A percentile compares a stretch with the other conserved stretches of the same genome.
Conservation (phyloP, 2,329 filamentous ascomycete species). For the Capronia epimyces region DNA sequence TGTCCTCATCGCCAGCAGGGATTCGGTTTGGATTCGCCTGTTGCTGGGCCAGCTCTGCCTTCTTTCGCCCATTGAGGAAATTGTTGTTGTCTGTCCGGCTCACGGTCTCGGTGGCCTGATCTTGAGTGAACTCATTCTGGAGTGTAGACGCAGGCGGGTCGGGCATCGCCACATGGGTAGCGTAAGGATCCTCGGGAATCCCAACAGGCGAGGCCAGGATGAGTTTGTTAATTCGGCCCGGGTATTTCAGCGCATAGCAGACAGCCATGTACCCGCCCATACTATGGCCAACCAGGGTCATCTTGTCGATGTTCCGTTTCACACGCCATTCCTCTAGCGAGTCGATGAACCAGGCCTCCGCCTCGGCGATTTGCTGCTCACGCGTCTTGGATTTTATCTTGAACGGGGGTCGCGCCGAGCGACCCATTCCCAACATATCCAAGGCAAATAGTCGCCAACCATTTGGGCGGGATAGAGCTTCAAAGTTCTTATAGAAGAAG, state of each 20-base stretch:
- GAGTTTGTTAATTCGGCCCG: constrained; percentile 87
- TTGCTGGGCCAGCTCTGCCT: constrained; percentile 33
- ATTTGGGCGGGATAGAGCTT: constrained; percentile 68
- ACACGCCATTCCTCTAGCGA: constrained; percentile 93
- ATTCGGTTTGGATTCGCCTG: constrained; percentile 17
- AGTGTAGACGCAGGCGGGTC: constrained; percentile 68
- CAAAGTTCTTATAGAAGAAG: constrained; percentile 98
- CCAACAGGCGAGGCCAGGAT: constrained; percentile 93
- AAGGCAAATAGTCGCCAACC: constrained; percentile 89
- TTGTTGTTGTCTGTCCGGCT: constrained; percentile 47
- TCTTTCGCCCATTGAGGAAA: constrained; percentile 48
- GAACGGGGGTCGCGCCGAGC: constrained; percentile 78
- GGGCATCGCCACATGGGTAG: constrained; percentile 72
- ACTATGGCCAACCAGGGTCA: constrained; percentile 89
- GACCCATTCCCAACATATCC: constrained; percentile 93
- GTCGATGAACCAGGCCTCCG: constrained; percentile 94
- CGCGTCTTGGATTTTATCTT: constrained; percentile 76
- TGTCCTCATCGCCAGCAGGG: constrained; percentile 11
- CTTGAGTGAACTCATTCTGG: constrained; percentile 71
- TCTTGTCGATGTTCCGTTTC: constrained; percentile 80
- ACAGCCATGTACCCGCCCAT: constrained; percentile 92
- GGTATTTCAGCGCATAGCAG: constrained; percentile 94
- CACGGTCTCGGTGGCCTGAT: constrained; percentile 52
- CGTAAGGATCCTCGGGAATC: constrained; percentile 89
- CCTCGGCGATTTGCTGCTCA: constrained; percentile 74